A percentile compares a stretch with the other conserved stretches of the same genome.
phyloP scores from a whole-genome alignment of 257 asterid species.

The Paulownia fortunei region DNA sequence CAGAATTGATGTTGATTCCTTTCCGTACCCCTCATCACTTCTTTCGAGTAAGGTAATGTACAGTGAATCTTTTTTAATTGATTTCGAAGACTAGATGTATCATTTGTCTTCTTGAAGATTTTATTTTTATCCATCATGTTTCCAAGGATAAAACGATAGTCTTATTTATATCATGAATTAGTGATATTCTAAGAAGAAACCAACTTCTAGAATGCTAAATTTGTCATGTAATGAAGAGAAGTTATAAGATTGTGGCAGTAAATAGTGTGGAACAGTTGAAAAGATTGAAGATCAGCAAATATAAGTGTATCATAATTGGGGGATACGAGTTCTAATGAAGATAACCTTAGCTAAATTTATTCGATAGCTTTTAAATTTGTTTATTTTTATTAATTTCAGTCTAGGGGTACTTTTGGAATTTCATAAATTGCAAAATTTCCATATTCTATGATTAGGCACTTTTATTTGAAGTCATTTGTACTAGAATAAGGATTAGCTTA shows the following conservation, averaged over 20 bases:
- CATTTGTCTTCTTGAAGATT: slow-evolving; percentile 13
- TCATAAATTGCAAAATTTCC: not conserved
- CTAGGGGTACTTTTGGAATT: not conserved
- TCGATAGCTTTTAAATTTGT: not conserved
- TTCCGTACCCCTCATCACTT: slow-evolving; percentile 66
- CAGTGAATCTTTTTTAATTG: not conserved
- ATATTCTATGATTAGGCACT: not conserved
- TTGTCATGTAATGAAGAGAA: not conserved
- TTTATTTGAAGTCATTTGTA: not conserved
- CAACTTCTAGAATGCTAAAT: slow-evolving; percentile 17
- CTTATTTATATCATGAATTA: slow-evolving; percentile 1
- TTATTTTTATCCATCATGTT: slow-evolving; percentile 3
- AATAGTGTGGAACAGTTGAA: not conserved
- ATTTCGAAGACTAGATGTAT: not conserved
- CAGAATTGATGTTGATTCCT: slow-evolving; percentile 65
- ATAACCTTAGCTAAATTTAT: not conserved
- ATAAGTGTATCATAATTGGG: not conserved
- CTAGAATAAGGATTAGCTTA: not conserved
- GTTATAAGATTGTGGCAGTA: not conserved
- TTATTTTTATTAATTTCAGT: not conserved
- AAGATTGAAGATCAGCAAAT: not conserved
- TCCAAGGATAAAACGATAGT: not conserved
- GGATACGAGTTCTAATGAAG: not conserved
- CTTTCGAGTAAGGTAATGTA: slow-evolving; percentile 69
- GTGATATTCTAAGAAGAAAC: not conserved